These are phyloP conservation scores for Mycena vitilis DNA, from an alignment of 768 basidiomycete species.

Conservation along the genomic window DNA sequence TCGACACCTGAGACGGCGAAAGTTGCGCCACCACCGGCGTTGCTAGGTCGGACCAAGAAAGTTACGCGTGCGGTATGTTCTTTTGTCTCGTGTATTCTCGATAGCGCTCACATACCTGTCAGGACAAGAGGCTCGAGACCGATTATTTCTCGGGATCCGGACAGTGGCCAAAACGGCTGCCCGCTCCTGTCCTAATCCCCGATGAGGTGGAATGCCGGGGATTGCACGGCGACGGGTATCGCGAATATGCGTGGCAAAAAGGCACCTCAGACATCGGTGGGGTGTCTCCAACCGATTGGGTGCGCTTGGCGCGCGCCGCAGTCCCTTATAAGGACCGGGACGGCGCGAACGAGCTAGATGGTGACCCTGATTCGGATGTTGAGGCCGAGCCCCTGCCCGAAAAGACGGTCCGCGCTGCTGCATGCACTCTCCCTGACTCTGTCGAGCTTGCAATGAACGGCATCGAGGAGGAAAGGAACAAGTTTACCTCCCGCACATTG, in stretches of 20 bases:
- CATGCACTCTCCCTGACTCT: neutral
- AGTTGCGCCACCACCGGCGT: neutral
- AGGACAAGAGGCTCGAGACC: neutral
- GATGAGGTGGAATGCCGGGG: constrained; percentile 6
- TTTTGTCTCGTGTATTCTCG: neutral
- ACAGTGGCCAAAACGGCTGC: neutral
- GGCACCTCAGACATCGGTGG: neutral
- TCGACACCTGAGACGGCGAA: neutral
- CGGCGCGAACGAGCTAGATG: neutral
- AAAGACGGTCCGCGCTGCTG: no score
- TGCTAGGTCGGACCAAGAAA: neutral
- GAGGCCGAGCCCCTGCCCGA: neutral
- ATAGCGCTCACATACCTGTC: neutral
- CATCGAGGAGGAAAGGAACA: neutral
- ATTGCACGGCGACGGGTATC: constrained; percentile 13
- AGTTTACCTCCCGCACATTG: neutral
- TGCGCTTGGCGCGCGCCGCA: neutral
- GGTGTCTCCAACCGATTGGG: constrained; percentile 2
- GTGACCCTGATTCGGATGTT: neutral
- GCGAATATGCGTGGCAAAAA: constrained; percentile 1
- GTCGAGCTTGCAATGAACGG: constrained; percentile 7
- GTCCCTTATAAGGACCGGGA: constrained; percentile 11
- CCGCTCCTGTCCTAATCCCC: neutral
- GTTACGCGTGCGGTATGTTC: neutral
- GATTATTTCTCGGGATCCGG: constrained; percentile 1